Base-by-base conservation (phyloP, 2,329 filamentous ascomycete species). In the Aspergillus sp. region DNA sequence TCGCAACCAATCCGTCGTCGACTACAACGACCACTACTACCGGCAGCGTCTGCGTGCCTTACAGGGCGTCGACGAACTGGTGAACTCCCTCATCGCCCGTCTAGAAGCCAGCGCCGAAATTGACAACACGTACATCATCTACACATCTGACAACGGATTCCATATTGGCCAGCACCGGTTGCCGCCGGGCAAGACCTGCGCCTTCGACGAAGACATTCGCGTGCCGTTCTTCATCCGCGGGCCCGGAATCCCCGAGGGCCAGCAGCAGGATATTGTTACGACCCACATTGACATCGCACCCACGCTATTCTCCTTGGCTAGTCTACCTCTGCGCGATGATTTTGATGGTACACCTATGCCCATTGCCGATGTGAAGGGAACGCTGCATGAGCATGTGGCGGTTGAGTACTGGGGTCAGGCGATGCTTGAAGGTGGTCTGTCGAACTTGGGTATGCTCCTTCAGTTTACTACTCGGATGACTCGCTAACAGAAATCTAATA, bases 151-250 rank as follows among this genome's bases (percentile, higher is more conserved):
- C 65, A 87, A 87, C 59, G 84, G 85, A 0, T 87, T 82, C 64
- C 85, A 87, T 62, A 80, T 86, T 27, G 80, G 83, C 2, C 83
- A 87, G 56, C 84, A 87, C 64, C 77, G 84, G 3, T 72, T 87
- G 27, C 80, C 81, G 3, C 83, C 84, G 0, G 84, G 83, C 0
- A 87, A 87, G 64, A 79, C 81, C 21, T 86, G 83, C 64, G 81
- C 80, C 2, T 86, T 82, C n/a, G 60, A 62, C 21, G 60, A 62
- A n/a, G 60, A 62, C 32, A 62, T 62, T 25, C 56, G 56, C 17
- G 60, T 62, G 21, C 60, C 60, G 1, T 47, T 62, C 8, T 53
- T 62, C n/a, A 59, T 62, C 15, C 52, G 60, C 10, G 60, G 60
- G 7, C 60, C 60, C 3, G 60, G 60, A 1, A 44, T 62, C 5